Evolutionary conservation across 768 basidiomycete genomes (phyloP).

Genomic region (Lactarius akahatsu): DNA sequence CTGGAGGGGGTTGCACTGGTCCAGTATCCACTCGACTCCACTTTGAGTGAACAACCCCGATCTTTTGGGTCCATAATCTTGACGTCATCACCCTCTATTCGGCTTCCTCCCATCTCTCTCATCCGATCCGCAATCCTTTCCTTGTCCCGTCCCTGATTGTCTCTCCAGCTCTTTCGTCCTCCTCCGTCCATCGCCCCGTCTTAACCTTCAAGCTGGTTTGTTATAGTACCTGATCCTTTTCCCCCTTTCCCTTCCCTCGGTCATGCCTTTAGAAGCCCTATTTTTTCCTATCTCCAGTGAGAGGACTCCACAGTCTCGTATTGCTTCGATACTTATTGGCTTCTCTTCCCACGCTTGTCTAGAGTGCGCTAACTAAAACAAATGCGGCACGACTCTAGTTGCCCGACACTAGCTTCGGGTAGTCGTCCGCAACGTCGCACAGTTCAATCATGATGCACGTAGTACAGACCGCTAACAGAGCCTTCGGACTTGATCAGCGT

Average conservation of each 20-base stretch:
- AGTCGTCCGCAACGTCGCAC: no score
- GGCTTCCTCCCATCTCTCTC: constrained; percentile 3
- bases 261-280: background rate
- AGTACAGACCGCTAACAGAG: background rate
- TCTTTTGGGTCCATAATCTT: constrained; percentile 19
- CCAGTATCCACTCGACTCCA: constrained; percentile 25
- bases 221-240: background rate
- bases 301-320: background rate
- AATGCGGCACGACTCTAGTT: background rate
- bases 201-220: background rate
- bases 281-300: background rate
- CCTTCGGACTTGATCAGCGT: background rate
- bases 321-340: no score
- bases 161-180: background rate
- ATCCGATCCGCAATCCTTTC: background rate
- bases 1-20: constrained; percentile 8
- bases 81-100: constrained; percentile 28
- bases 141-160: background rate
- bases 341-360: no score
- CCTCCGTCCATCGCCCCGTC: background rate
- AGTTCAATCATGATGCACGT: no score
- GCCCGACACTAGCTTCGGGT: no score
- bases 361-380: no score
- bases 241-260: no score
- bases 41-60: constrained; percentile 24